These are phyloP conservation scores for Lactifluus volemus DNA, from an alignment of 768 basidiomycete species.

Conservation along the genomic window DNA sequence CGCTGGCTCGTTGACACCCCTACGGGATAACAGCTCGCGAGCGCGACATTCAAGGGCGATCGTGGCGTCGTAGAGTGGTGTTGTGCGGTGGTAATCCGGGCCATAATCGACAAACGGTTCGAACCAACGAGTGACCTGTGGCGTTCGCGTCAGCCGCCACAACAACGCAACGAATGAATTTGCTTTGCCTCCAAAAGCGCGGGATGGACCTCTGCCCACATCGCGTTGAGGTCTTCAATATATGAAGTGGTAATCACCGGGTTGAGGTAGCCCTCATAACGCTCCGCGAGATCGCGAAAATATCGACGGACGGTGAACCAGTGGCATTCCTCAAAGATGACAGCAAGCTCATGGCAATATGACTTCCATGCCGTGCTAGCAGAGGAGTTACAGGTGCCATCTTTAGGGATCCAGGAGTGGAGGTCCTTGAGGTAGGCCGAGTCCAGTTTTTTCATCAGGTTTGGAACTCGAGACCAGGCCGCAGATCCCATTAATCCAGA, in stretches of 20 bases:
- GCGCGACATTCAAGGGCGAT: conserved; percentile 1
- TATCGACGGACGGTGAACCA: background rate
- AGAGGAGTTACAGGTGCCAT: background rate
- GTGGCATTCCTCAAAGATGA: background rate
- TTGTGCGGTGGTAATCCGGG: background rate
- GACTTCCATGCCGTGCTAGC: background rate
- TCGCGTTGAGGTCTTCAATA: background rate
- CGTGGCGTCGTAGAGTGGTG: conserved; percentile 7
- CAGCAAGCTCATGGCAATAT: conserved; percentile 3
- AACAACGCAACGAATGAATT: background rate
- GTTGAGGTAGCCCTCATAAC: background rate
- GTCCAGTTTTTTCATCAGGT: conserved; percentile 2
- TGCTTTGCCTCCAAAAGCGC: conserved; percentile 4
- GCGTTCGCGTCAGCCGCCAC: background rate
- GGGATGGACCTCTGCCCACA: background rate
- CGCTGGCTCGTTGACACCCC: background rate
- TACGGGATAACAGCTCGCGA: background rate
- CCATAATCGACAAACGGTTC: conserved; percentile 13
- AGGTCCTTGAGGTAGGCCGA: background rate
- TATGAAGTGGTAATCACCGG: conserved; percentile 1
- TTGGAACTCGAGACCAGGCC: background rate
- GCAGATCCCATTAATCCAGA: background rate
- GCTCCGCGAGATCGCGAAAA: background rate
- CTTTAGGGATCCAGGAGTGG: background rate
- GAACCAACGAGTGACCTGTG: conserved; percentile 10